phyloP scores from a whole-genome alignment of 2,329 filamentous ascomycete genomes.

The Apiospora aurea region DNA sequence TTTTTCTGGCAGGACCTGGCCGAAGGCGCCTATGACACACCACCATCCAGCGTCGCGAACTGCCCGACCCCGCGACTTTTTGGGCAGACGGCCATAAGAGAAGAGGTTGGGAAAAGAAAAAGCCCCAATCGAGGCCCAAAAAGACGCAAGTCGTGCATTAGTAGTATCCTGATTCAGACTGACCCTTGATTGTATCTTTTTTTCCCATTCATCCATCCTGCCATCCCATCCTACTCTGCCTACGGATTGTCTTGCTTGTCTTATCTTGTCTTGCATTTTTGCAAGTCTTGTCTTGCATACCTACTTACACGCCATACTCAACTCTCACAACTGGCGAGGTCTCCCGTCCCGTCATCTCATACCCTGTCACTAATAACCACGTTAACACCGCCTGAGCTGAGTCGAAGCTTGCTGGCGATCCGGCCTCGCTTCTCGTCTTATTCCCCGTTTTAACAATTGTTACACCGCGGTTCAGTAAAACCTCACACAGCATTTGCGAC shows the following conservation, averaged over 20 bases:
- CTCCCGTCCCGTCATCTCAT: neutral
- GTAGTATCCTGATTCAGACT: constrained; percentile 21
- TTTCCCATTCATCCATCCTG: neutral
- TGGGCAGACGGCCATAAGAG: constrained; percentile 12
- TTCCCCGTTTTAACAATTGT: neutral
- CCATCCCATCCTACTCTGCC: neutral
- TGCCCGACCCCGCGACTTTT: constrained; percentile 24
- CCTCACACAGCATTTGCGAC: neutral
- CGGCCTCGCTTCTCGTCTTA: neutral
- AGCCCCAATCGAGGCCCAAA: neutral
- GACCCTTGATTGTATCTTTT: constrained; percentile 17
- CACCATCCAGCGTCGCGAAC: constrained; percentile 18
- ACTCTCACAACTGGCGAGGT: neutral
- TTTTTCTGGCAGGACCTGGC: neutral
- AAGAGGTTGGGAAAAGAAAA: constrained; percentile 25
- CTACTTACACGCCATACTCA: neutral
- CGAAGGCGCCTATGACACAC: constrained; percentile 7
- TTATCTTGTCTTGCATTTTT: constrained; percentile 11
- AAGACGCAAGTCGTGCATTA: constrained; percentile 14
- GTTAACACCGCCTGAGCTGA: neutral
- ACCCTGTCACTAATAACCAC: neutral
- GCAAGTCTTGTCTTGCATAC: constrained; percentile 12
- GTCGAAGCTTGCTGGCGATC: neutral
- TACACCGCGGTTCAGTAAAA: neutral
- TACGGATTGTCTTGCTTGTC: constrained; percentile 10